phyloP scores from a whole-genome alignment of 1,139 yeast genomes.

The Suhomyces anneliseae region DNA sequence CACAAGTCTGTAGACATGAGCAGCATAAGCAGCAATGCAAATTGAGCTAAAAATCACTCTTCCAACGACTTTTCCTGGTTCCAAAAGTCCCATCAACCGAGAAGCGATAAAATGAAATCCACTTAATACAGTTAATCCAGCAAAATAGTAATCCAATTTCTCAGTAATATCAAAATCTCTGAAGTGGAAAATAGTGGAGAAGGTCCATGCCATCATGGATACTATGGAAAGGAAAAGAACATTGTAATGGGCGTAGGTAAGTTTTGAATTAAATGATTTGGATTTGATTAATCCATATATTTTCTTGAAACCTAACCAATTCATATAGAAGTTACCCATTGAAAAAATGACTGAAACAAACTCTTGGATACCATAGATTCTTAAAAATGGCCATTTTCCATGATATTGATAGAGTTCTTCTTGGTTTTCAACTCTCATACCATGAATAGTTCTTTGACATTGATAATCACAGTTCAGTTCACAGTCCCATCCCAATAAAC shows the following conservation, averaged over 20 bases:
- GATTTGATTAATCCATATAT: slow-evolving; percentile 22
- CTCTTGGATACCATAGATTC: slow-evolving; percentile 81
- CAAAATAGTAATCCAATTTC: slow-evolving; percentile 85
- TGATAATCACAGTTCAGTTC: slow-evolving; percentile 83
- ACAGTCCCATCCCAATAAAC: slow-evolving; percentile 74
- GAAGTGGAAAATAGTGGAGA: slow-evolving; percentile 83
- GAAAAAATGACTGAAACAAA: slow-evolving; percentile 80
- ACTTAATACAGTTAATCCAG: slow-evolving; percentile 80
- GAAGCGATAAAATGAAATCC: slow-evolving; percentile 71
- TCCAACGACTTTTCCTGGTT: slow-evolving; percentile 26
- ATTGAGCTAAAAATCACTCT: slow-evolving; percentile 36
- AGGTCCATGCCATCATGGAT: slow-evolving; percentile 87
- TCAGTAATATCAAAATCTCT: slow-evolving; percentile 81
- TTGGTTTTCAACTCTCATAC: slow-evolving; percentile 43
- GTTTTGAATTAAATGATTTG: slow-evolving; percentile 8
- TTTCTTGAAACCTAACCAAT: slow-evolving; percentile 55
- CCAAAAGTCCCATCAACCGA: slow-evolving; percentile 58
- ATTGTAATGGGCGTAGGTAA: slow-evolving; percentile 25
- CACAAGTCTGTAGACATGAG: slow-evolving; percentile 68
- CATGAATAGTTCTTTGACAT: slow-evolving; percentile 78
- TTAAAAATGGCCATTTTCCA: slow-evolving; percentile 93
- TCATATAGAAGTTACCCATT: slow-evolving; percentile 75
- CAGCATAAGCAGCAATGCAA: slow-evolving; percentile 52
- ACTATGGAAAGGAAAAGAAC: slow-evolving; percentile 49
- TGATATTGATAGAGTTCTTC: slow-evolving; percentile 78